These are phyloP conservation scores for Daldinia decipiens DNA, from an alignment of 495 filamentous ascomycete species.

Conservation along the genomic window DNA sequence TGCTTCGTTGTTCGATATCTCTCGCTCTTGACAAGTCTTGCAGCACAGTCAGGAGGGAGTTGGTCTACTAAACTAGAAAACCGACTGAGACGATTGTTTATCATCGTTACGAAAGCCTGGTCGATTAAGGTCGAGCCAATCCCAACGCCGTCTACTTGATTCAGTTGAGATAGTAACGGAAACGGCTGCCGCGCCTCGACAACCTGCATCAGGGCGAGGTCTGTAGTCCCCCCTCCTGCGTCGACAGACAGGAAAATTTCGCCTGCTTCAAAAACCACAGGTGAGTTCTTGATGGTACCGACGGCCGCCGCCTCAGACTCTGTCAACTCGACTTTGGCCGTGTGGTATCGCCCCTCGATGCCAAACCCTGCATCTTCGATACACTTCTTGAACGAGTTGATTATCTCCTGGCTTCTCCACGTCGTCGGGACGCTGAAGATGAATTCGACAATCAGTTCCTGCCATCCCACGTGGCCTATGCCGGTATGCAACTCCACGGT, in stretches of 20 bases:
- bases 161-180: slow-evolving; percentile 50
- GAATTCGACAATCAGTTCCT: slow-evolving; percentile 65
- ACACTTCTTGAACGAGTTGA: slow-evolving; percentile 65
- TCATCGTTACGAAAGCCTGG: slow-evolving; percentile 46
- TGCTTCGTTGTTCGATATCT: slow-evolving; percentile 52
- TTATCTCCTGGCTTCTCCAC: slow-evolving; percentile 67
- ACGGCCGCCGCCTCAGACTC: slow-evolving; percentile 77
- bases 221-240: slow-evolving; percentile 54
- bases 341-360: slow-evolving; percentile 54
- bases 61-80: slow-evolving; percentile 40
- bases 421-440: slow-evolving; percentile 75
- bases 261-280: slow-evolving; percentile 46
- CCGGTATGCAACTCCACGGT: slow-evolving; percentile 55
- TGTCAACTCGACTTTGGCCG: slow-evolving; percentile 68
- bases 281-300: slow-evolving; percentile 50
- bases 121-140: slow-evolving; percentile 55
- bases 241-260: slow-evolving; percentile 51
- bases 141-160: slow-evolving; percentile 52
- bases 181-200: slow-evolving; percentile 39
- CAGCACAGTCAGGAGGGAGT: slow-evolving; percentile 46
- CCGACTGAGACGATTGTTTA: slow-evolving; percentile 41
- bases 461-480: slow-evolving; percentile 55
- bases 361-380: slow-evolving; percentile 64
- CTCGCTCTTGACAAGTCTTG: slow-evolving; percentile 47
- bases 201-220: slow-evolving; percentile 53